Evolutionary conservation across 495 filamentous ascomycete genomes (phyloP).

Genomic region (Aspergillus ellipticus): DNA sequence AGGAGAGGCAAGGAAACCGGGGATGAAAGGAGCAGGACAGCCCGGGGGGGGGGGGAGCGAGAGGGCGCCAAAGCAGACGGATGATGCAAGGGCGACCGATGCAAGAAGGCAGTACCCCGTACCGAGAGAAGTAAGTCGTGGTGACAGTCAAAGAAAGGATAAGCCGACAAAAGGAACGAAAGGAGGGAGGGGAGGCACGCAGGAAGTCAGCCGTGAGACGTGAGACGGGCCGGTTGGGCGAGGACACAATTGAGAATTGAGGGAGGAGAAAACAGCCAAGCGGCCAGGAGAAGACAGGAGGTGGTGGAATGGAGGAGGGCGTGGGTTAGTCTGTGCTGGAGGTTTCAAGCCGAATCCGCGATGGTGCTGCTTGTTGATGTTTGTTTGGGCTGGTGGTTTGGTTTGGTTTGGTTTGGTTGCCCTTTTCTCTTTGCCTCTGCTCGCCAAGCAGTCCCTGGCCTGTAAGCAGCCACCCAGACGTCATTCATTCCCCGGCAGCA

Average conservation of each 20-base stretch:
- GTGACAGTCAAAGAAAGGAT: slow-evolving; percentile 1
- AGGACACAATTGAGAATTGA: not conserved
- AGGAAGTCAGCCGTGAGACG: not conserved
- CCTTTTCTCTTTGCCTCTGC: too few species aligned
- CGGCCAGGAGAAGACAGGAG: not conserved
- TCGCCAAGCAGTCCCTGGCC: too few species aligned
- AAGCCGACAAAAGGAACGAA: slow-evolving; percentile 11
- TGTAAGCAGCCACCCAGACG: too few species aligned
- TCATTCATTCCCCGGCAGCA: too few species aligned
- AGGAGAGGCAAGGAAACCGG: not conserved
- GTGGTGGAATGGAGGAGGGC: slow-evolving; percentile 5
- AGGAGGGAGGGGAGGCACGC: slow-evolving; percentile 6
- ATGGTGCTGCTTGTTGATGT: not conserved
- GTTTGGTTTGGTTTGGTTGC: too few species aligned
- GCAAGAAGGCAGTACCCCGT: slow-evolving; percentile 4
- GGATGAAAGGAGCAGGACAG: not conserved
- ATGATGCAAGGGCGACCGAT: slow-evolving; percentile 21
- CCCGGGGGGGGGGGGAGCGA: not conserved
- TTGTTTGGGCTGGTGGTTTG: too few species aligned
- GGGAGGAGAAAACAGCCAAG: not conserved
- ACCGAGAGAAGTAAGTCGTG: slow-evolving; percentile 6
- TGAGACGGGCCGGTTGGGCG: not conserved
- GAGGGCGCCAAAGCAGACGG: not conserved
- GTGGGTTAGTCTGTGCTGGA: slow-evolving; percentile 1
- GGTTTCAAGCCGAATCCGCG: slow-evolving; percentile 1